Percentiles rank a stretch among this genome's conserved stretches.
These are phyloP conservation scores for Hericium rajendrae DNA, from an alignment of 768 basidiomycete genomes.

Conservation along the genomic window DNA sequence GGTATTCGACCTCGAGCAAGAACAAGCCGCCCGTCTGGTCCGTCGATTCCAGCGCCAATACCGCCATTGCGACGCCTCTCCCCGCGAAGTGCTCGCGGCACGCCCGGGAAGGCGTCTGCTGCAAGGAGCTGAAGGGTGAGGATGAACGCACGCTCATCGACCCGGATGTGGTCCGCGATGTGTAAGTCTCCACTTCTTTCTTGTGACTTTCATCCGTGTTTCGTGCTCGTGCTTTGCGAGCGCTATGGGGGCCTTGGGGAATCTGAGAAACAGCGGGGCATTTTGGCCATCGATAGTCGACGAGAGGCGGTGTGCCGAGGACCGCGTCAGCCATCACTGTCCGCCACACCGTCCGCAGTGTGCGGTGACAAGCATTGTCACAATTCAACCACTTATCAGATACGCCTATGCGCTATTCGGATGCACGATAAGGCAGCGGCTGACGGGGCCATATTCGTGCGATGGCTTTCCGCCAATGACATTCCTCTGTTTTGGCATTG, in stretches of 20 bases:
- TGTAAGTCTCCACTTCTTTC: slow-evolving; percentile 38
- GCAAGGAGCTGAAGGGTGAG: slow-evolving; percentile 74
- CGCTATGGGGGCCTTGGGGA: neutral
- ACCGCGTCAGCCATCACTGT: neutral
- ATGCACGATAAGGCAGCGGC: neutral
- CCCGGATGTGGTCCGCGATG: slow-evolving; percentile 80
- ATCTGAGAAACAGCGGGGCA: neutral
- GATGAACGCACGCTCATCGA: slow-evolving; percentile 77
- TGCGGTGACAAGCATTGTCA: neutral
- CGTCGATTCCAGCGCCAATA: slow-evolving; percentile 31
- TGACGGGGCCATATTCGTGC: neutral
- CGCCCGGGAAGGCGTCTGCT: slow-evolving; percentile 61
- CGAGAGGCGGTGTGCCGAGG: neutral
- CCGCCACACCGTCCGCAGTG: neutral
- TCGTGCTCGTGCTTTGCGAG: neutral
- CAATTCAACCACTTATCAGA: neutral
- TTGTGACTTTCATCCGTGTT: neutral
- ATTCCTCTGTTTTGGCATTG: neutral
- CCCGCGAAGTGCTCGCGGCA: slow-evolving; percentile 50
- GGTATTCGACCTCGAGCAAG: neutral
- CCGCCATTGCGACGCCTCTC: slow-evolving; percentile 34
- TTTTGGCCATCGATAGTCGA: neutral
- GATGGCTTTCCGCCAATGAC: neutral
- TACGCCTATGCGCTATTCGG: neutral
- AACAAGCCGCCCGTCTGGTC: slow-evolving; percentile 58